phyloP scores from a whole-genome alignment of 2,329 filamentous ascomycete species.

The Ambrosiella cleistominuta region DNA sequence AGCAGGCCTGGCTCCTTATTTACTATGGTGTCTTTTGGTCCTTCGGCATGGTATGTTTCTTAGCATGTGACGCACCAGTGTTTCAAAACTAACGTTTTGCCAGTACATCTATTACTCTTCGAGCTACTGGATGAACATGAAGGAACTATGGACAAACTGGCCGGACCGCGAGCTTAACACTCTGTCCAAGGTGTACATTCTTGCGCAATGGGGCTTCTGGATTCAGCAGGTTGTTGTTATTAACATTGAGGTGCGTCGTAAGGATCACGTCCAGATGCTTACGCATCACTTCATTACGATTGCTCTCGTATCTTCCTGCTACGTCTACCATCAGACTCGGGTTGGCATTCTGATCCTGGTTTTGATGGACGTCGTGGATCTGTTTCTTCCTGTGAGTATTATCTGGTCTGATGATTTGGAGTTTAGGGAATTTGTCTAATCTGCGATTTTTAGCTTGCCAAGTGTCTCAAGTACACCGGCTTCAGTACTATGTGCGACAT shows the following conservation, averaged over 20 bases:
- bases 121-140: constrained; percentile 59
- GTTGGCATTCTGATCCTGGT: constrained; percentile 80
- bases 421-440: constrained; percentile 9
- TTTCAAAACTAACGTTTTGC: background rate
- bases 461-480: constrained; percentile 81
- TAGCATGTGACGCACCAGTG: background rate
- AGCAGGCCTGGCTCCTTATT: constrained; percentile 80
- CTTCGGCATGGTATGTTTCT: constrained; percentile 54
- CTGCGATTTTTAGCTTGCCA: constrained; percentile 46
- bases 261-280: constrained; percentile 94
- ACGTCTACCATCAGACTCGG: constrained; percentile 71
- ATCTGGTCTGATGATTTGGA: background rate
- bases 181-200: constrained; percentile 72
- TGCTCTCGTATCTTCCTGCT: constrained; percentile 61
- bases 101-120: constrained; percentile 70
- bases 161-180: constrained; percentile 59
- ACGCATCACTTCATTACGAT: constrained; percentile 85
- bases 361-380: constrained; percentile 85
- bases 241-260: constrained; percentile 82
- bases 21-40: constrained; percentile 74
- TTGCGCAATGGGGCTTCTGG: constrained; percentile 85
- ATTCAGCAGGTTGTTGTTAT: constrained; percentile 87
- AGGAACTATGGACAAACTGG: constrained; percentile 70
- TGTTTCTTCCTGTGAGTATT: constrained; percentile 59
- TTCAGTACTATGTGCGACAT: constrained; percentile 61